phyloP scores from a whole-genome alignment of 83 land plant species.

The Diphasiastrum complanatum region DNA sequence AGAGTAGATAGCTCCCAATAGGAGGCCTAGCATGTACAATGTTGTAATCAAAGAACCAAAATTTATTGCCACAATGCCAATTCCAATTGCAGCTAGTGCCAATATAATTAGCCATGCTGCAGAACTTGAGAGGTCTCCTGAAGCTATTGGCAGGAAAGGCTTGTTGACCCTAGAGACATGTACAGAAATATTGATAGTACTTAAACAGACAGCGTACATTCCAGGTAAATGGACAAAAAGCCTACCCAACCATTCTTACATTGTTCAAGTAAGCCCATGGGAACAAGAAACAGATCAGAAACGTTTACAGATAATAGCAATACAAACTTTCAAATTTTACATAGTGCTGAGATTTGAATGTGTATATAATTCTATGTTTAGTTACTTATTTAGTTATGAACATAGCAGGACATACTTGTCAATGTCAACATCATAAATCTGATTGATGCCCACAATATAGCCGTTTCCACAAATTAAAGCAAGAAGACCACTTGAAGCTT shows the following conservation, averaged over 20 bases:
- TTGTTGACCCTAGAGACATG: constrained; percentile 76
- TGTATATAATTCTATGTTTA: constrained; percentile 2
- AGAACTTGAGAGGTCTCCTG: constrained; percentile 81
- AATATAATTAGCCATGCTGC: constrained; percentile 86
- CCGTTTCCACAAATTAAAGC: constrained; percentile 97
- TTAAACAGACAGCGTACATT: background rate
- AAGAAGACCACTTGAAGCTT: constrained; percentile 73
- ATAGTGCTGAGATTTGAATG: constrained; percentile 13
- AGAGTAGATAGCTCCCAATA: constrained; percentile 92
- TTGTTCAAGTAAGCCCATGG: no score
- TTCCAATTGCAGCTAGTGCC: constrained; percentile 54
- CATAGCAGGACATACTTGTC: constrained; percentile 54
- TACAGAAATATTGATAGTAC: constrained; percentile 6
- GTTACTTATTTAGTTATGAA: background rate
- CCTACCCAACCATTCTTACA: background rate
- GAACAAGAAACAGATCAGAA: no score
- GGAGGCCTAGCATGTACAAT: constrained; percentile 71
- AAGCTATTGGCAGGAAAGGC: constrained; percentile 98
- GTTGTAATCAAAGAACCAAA: constrained; percentile 84
- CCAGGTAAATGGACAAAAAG: background rate
- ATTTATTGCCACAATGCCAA: constrained; percentile 64
- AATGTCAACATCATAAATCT: constrained; percentile 87
- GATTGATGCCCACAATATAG: constrained; percentile 93
- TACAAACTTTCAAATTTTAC: constrained; percentile 13
- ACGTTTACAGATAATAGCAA: no score